phyloP scores from a whole-genome alignment of 2,329 filamentous ascomycete genomes.

The Alternaria tenuissima region DNA sequence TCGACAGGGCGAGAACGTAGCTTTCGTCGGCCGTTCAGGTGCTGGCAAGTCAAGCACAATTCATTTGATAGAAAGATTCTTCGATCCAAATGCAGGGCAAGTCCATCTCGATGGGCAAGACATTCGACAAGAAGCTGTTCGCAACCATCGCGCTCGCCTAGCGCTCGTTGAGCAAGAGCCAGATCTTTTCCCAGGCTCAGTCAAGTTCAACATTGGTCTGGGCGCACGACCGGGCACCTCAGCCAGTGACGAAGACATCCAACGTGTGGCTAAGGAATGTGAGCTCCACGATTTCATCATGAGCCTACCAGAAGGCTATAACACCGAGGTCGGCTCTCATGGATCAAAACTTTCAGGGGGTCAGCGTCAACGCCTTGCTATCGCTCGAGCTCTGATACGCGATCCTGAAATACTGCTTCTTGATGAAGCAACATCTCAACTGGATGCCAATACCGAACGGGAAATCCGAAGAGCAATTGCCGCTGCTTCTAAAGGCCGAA shows the following conservation, averaged over 20 bases:
- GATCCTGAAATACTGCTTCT: constrained; percentile 57
- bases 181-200: constrained; percentile 55
- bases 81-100: constrained; percentile 51
- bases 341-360: constrained; percentile 56
- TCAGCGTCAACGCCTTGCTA: constrained; percentile 57
- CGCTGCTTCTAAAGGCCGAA: constrained; percentile 54
- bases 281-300: constrained; percentile 59
- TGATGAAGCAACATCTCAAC: constrained; percentile 57
- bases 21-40: constrained; percentile 54
- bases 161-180: constrained; percentile 57
- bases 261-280: constrained; percentile 51
- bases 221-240: constrained; percentile 44
- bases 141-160: constrained; percentile 50
- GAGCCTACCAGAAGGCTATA: constrained; percentile 57
- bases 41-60: constrained; percentile 58
- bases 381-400: constrained; percentile 57
- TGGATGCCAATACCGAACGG: constrained; percentile 57
- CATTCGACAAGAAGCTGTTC: constrained; percentile 50
- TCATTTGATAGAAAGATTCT: constrained; percentile 58
- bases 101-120: constrained; percentile 54
- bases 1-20: constrained; percentile 47
- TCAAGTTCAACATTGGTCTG: constrained; percentile 55
- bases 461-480: constrained; percentile 54
- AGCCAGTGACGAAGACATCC: constrained; percentile 37
- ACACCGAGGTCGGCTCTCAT: constrained; percentile 55